phyloP scores from a whole-genome alignment of 176 grass and related monocot genomes.

The Triticum urartu region DNA sequence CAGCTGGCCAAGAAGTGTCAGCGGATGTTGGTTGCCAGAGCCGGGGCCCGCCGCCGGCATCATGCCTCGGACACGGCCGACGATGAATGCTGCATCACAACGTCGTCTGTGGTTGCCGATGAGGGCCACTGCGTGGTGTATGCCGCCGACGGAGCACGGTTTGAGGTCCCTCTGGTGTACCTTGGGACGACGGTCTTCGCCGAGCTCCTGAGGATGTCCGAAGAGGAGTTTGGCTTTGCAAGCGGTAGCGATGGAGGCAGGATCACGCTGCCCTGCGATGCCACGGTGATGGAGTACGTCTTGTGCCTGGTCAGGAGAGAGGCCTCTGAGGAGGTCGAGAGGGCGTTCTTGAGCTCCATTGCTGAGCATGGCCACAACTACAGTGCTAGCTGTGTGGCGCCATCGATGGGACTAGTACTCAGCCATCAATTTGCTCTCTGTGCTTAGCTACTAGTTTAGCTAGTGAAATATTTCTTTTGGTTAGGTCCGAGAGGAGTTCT shows the following conservation, averaged over 20 bases:
- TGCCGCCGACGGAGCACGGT: neutral
- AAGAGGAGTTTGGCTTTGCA: constrained; percentile 36
- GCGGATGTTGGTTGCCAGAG: neutral
- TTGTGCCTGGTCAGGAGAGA: constrained; percentile 1
- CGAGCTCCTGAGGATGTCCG: constrained; percentile 37
- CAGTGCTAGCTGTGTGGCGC: neutral
- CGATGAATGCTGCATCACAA: neutral
- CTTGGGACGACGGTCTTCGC: constrained; percentile 11
- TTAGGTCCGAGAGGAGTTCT: neutral
- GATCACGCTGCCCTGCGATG: neutral
- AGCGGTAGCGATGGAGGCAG: neutral
- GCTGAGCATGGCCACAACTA: neutral
- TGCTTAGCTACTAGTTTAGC: neutral
- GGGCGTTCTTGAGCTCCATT: constrained; percentile 7
- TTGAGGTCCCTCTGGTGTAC: constrained; percentile 16
- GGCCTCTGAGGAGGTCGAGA: neutral
- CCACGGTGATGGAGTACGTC: neutral
- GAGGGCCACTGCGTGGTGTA: neutral
- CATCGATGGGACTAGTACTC: neutral
- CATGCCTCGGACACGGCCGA: neutral
- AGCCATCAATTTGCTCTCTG: neutral
- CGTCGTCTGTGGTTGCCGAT: neutral
- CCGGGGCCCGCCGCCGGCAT: neutral
- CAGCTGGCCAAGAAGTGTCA: constrained; percentile 47
- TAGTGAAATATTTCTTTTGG: neutral